phyloP scores from a whole-genome alignment of 495 filamentous ascomycete species.

The Aspergillus panamensis region DNA sequence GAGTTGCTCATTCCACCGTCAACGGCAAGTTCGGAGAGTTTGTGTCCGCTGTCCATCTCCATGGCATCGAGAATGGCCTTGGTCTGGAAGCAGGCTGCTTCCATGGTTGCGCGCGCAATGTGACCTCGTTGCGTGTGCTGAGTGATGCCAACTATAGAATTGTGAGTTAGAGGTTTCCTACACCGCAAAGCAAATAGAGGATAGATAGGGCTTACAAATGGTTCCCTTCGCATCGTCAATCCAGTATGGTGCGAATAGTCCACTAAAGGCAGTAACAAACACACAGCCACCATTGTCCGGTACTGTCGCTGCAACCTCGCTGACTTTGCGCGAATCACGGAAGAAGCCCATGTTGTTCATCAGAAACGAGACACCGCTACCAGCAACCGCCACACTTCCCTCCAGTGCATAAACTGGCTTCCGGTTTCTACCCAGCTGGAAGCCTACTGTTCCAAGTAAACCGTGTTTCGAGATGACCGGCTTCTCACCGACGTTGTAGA shows the following conservation, averaged over 20 bases:
- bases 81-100: slow-evolving; percentile 93
- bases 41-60: slow-evolving; percentile 83
- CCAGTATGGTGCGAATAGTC: slow-evolving; percentile 97
- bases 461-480: slow-evolving; percentile 90
- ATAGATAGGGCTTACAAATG: slow-evolving; percentile 57
- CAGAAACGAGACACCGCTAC: slow-evolving; percentile 85
- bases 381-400: slow-evolving; percentile 88
- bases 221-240: slow-evolving; percentile 94
- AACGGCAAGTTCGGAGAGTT: slow-evolving; percentile 72
- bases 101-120: slow-evolving; percentile 89
- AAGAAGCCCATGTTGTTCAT: slow-evolving; percentile 88
- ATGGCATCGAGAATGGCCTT: slow-evolving; percentile 94
- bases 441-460: slow-evolving; percentile 83
- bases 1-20: slow-evolving; percentile 96
- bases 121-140: slow-evolving; percentile 87
- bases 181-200: background rate
- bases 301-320: slow-evolving; percentile 74
- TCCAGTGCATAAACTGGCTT: slow-evolving; percentile 89
- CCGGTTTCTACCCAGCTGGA: slow-evolving; percentile 58
- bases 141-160: slow-evolving; percentile 69
- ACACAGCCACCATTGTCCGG: slow-evolving; percentile 88
- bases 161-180: slow-evolving; percentile 10
- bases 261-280: slow-evolving; percentile 95
- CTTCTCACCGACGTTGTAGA: slow-evolving; percentile 89
- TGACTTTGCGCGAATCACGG: slow-evolving; percentile 72